These are phyloP conservation scores for Elaeis guineensis DNA, from an alignment of 176 grass and related monocot genomes.

Conservation along the genomic window DNA sequence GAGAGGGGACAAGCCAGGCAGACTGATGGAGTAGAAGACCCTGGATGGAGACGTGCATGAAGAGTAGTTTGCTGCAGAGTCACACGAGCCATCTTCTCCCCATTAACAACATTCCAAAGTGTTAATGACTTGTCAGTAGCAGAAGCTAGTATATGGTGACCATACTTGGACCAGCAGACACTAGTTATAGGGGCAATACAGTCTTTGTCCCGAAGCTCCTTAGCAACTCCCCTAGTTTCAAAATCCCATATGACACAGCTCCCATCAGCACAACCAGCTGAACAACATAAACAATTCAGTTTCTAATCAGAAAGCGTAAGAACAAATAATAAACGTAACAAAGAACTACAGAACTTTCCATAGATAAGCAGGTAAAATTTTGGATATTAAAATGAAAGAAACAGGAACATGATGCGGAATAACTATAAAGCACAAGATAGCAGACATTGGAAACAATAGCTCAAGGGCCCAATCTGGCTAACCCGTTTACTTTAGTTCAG, in stretches of 20 bases:
- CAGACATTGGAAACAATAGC: too few species aligned
- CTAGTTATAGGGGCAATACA: conserved; percentile 89
- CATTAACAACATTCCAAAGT: conserved; percentile 79
- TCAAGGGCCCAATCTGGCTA: too few species aligned
- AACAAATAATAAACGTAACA: too few species aligned
- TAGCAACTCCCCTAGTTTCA: conserved; percentile 92
- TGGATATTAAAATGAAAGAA: too few species aligned
- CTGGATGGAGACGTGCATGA: conserved; percentile 73
- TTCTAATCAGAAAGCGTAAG: background rate
- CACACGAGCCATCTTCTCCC: conserved; percentile 65
- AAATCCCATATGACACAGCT: conserved; percentile 98
- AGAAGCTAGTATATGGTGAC: conserved; percentile 88
- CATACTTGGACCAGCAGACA: conserved; percentile 82
- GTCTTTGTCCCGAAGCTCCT: conserved; percentile 80
- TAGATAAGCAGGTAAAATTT: too few species aligned
- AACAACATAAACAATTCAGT: conserved; percentile 10
- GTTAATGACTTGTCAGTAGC: conserved; percentile 90
- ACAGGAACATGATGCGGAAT: too few species aligned
- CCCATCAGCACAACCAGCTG: conserved; percentile 95
- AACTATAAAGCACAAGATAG: too few species aligned
- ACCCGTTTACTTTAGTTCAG: too few species aligned
- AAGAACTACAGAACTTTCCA: too few species aligned
- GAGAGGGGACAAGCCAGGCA: conserved; percentile 95
- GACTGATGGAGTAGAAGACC: conserved; percentile 44
- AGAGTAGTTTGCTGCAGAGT: conserved; percentile 95